Conservation (phyloP, 129 eudicot species). For the Centrapalus pauciflorus region DNA sequence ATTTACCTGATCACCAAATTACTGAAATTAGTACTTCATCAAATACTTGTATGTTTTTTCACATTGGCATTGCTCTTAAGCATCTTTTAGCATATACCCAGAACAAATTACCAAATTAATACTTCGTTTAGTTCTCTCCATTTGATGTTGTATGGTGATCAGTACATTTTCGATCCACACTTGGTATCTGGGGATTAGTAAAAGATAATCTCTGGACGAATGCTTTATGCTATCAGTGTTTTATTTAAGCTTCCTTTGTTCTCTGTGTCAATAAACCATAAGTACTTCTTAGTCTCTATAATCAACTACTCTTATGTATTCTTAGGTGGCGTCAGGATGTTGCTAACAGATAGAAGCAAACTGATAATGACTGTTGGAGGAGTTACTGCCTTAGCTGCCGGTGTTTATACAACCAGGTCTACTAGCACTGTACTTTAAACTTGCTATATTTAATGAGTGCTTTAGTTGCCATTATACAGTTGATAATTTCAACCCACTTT, state of each 20-base stretch:
- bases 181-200: neutral
- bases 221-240: neutral
- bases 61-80: neutral
- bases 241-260: neutral
- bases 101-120: neutral
- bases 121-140: neutral
- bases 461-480: neutral
- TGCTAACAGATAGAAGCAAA: conserved; percentile 83
- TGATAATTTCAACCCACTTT: too few relatives aligned
- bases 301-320: conserved; percentile 12
- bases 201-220: neutral
- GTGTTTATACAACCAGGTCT: conserved; percentile 96
- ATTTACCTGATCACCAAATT: too few relatives aligned
- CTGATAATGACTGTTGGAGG: conserved; percentile 92
- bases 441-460: neutral
- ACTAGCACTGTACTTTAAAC: neutral
- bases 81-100: neutral
- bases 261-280: too few relatives aligned
- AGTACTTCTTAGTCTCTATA: neutral
- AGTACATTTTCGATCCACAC: neutral
- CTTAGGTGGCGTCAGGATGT: conserved; percentile 74
- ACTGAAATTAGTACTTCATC: too few relatives aligned
- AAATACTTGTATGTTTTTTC: neutral
- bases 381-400: conserved; percentile 98
- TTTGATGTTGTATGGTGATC: neutral